These are phyloP conservation scores for Prunus fruticosa DNA, from an alignment of 306 rosid genomes.

Conservation along the genomic window DNA sequence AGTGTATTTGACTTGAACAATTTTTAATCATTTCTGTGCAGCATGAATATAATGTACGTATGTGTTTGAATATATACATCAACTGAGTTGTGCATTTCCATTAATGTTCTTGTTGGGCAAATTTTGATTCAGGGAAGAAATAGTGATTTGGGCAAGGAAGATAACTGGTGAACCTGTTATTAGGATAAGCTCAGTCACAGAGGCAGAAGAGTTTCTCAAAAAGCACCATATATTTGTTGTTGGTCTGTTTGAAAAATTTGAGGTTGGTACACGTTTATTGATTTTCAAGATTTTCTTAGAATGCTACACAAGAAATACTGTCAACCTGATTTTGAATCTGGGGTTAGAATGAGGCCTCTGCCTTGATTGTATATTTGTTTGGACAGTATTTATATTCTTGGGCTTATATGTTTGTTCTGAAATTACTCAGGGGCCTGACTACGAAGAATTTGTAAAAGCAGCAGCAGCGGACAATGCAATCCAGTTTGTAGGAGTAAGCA, in stretches of 20 bases:
- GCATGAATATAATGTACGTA: neutral
- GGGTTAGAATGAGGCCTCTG: neutral
- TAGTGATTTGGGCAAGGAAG: conserved; percentile 81
- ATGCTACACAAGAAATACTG: neutral
- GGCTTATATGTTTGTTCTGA: conserved; percentile 10
- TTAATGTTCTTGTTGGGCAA: conserved; percentile 7
- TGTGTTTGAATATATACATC: neutral
- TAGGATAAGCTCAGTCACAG: conserved; percentile 46
- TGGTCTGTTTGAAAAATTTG: conserved; percentile 65
- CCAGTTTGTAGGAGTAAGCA: conserved; percentile 69
- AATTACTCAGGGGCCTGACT: conserved; percentile 54
- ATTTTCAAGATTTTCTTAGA: conserved; percentile 1
- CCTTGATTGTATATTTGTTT: neutral
- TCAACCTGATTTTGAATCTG: neutral
- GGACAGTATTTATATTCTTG: neutral
- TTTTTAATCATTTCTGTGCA: neutral
- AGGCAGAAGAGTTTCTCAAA: conserved; percentile 56
- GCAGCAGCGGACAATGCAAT: conserved; percentile 72
- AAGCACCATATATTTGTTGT: conserved; percentile 60
- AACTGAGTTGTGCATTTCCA: neutral
- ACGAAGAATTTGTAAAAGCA: conserved; percentile 69
- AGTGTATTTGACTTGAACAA: neutral
- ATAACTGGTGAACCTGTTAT: conserved; percentile 70
- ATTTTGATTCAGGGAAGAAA: conserved; percentile 69
- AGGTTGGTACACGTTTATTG: conserved; percentile 38